phyloP scores from a whole-genome alignment of 1,284 basidiomycete genomes.

The Cutaneotrichosporon sp. region DNA sequence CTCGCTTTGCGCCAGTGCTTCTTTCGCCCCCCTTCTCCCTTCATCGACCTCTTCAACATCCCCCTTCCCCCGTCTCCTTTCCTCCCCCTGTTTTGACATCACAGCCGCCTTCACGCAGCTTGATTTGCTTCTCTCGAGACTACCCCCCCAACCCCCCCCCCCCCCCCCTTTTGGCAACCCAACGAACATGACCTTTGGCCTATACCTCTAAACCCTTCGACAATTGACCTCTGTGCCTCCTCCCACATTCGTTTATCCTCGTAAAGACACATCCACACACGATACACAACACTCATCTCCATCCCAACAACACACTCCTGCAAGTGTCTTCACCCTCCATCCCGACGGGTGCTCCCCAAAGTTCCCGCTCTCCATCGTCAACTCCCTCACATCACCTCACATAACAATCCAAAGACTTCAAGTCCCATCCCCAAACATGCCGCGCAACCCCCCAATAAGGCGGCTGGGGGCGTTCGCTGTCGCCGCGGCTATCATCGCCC shows the following conservation, averaged over 20 bases:
- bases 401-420: not conserved
- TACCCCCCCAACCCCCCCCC: too few species aligned
- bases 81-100: not conserved
- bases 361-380: constrained; percentile 6
- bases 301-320: constrained; percentile 1
- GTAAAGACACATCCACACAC: constrained; percentile 4
- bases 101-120: not conserved
- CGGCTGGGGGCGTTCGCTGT: constrained; percentile 27
- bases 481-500: constrained; percentile 22
- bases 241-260: not conserved
- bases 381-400: not conserved
- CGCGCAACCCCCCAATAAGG: constrained; percentile 30
- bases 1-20: too few species aligned
- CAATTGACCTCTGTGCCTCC: not conserved
- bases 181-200: not conserved
- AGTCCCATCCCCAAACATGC: constrained; percentile 15
- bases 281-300: not conserved
- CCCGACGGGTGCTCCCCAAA: not conserved
- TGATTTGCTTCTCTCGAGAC: too few species aligned
- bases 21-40: not conserved
- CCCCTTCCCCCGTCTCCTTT: constrained; percentile 1
- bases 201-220: not conserved
- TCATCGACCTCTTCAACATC: not conserved
- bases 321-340: not conserved
- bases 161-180: not conserved